Evolutionary conservation across 306 rosid species (phyloP).

Genomic region (Castanea crenata): DNA sequence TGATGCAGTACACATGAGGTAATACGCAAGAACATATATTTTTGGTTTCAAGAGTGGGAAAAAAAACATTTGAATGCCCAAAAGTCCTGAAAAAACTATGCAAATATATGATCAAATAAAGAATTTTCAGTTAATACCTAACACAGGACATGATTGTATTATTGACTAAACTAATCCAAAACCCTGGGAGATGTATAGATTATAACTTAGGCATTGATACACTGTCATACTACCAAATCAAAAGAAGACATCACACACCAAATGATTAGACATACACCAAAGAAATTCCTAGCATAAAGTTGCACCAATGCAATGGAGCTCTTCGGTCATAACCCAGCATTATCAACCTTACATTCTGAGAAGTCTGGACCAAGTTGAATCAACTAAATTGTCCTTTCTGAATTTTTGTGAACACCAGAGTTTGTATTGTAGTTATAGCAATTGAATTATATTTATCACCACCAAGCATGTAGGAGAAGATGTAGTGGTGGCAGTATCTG

Average conservation of each 20-base stretch:
- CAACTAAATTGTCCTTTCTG: not conserved
- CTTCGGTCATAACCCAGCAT: not conserved
- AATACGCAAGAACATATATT: not conserved
- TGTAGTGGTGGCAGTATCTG: no score
- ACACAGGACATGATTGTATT: not conserved
- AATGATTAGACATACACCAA: not conserved
- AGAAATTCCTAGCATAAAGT: not conserved
- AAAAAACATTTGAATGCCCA: not conserved
- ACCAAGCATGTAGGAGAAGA: no score
- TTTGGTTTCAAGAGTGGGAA: not conserved
- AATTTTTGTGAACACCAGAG: not conserved
- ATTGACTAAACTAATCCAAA: not conserved
- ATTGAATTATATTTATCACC: no score
- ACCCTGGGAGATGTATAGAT: not conserved
- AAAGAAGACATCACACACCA: not conserved
- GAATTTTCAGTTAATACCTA: not conserved
- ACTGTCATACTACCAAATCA: not conserved
- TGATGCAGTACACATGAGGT: not conserved
- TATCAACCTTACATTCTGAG: not conserved
- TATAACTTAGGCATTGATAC: not conserved
- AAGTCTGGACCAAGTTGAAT: not conserved
- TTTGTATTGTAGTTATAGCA: no score
- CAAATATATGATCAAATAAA: not conserved
- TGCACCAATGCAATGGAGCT: not conserved
- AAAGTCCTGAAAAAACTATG: not conserved